Evolutionary conservation across 306 rosid genomes (phyloP).

Genomic region (Quercus ilex): DNA sequence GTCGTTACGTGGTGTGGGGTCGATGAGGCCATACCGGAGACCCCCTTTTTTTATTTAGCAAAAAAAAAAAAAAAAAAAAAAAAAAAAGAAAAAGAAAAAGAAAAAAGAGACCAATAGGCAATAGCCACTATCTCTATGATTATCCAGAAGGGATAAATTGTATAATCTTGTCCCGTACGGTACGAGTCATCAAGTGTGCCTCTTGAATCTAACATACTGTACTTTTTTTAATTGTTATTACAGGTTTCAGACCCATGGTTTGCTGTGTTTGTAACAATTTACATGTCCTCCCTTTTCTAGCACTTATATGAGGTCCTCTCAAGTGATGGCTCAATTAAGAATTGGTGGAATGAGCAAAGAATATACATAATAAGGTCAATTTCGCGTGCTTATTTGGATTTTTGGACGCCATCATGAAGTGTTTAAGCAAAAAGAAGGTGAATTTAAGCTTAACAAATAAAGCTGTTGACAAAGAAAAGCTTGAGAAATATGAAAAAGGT

Average conservation of each 20-base stretch:
- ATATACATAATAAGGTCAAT: slow-evolving; percentile 39
- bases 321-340: slow-evolving; percentile 29
- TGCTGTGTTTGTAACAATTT: slow-evolving; percentile 28
- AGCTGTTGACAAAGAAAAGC: slow-evolving; percentile 40
- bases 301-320: slow-evolving; percentile 42
- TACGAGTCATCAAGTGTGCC: too few relatives aligned
- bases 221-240: background rate
- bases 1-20: too few relatives aligned
- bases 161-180: background rate
- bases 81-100: too few relatives aligned
- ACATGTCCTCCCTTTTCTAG: slow-evolving; percentile 30
- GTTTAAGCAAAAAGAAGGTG: slow-evolving; percentile 24
- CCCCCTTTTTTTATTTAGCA: too few relatives aligned
- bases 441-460: slow-evolving; percentile 37
- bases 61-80: too few relatives aligned
- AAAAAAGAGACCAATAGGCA: too few relatives aligned
- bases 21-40: too few relatives aligned
- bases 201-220: background rate
- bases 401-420: slow-evolving; percentile 18
- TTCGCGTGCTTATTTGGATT: slow-evolving; percentile 25
- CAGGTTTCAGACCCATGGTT: slow-evolving; percentile 46
- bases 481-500: slow-evolving; percentile 42
- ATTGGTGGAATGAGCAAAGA: slow-evolving; percentile 51
- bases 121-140: too few relatives aligned
- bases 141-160: too few relatives aligned